Conservation (phyloP, 192 early-diverging fungal species). For the Backusella tarrabulga region DNA sequence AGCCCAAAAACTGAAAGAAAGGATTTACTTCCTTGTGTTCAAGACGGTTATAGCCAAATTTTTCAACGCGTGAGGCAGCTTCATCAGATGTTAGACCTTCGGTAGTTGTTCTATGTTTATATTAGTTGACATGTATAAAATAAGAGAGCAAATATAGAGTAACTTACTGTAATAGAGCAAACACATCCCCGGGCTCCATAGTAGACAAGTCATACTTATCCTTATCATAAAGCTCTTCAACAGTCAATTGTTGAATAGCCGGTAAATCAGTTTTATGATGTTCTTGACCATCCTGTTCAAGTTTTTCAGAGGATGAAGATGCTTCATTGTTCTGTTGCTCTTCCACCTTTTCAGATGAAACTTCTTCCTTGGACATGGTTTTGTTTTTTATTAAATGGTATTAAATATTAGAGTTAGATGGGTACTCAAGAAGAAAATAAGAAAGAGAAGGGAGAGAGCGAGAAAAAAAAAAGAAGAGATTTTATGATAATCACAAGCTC, state of each 20-base stretch:
- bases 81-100: slow-evolving; percentile 63
- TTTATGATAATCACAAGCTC: not conserved
- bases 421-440: not conserved
- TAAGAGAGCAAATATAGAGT: not conserved
- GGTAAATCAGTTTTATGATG: not conserved
- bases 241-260: slow-evolving; percentile 44
- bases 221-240: slow-evolving; percentile 78
- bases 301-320: not conserved
- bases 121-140: not conserved
- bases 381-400: not conserved
- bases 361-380: not conserved
- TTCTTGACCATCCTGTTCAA: not conserved
- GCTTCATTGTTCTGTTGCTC: not conserved
- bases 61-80: slow-evolving; percentile 58
- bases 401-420: not conserved
- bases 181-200: slow-evolving; percentile 72
- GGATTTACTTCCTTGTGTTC: slow-evolving; percentile 81
- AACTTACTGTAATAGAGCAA: slow-evolving; percentile 60
- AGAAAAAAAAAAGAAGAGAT: not conserved
- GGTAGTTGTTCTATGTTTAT: slow-evolving; percentile 41
- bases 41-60: slow-evolving; percentile 71
- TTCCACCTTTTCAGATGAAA: slow-evolving; percentile 1
- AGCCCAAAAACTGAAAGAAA: slow-evolving; percentile 82
- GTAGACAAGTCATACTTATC: slow-evolving; percentile 78
- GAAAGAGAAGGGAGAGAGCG: not conserved